Evolutionary conservation across 1,284 basidiomycete species (phyloP).

Genomic region (Sporisorium iseilematis-ciliati): DNA sequence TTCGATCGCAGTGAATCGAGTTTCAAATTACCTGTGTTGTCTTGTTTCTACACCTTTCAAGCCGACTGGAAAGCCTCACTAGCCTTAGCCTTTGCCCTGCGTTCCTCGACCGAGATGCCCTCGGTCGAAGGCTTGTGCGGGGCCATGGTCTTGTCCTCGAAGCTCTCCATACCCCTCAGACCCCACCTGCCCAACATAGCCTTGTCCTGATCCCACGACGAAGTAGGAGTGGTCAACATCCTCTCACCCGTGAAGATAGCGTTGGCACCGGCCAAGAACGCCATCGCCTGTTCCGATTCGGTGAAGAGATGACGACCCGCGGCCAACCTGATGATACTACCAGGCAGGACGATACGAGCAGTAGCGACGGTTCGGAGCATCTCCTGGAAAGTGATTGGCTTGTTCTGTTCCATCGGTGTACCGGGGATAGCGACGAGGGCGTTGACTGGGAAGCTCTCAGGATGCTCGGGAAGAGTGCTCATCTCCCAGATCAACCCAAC

Average conservation of each 20-base stretch:
- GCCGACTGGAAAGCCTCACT: slow-evolving; percentile 45
- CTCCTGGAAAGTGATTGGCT: slow-evolving; percentile 77
- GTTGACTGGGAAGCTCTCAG: slow-evolving; percentile 98
- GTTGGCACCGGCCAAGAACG: slow-evolving; percentile 98
- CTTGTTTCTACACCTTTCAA: slow-evolving; percentile 5
- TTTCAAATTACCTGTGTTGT: too few species aligned
- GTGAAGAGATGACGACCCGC: slow-evolving; percentile 90
- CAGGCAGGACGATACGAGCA: slow-evolving; percentile 88
- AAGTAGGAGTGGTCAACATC: slow-evolving; percentile 93
- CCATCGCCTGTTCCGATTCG: slow-evolving; percentile 96
- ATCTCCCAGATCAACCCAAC: slow-evolving; percentile 96
- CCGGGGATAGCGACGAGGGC: slow-evolving; percentile 80
- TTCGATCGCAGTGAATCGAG: too few species aligned
- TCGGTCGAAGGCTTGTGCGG: slow-evolving; percentile 38
- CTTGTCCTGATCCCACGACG: slow-evolving; percentile 80
- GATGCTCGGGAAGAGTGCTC: slow-evolving; percentile 88
- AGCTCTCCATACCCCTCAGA: slow-evolving; percentile 88
- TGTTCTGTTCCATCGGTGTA: slow-evolving; percentile 75
- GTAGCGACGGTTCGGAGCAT: slow-evolving; percentile 94
- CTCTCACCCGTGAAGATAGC: slow-evolving; percentile 97
- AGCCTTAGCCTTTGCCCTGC: slow-evolving; percentile 44
- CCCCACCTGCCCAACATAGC: slow-evolving; percentile 94
- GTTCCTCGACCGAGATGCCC: slow-evolving; percentile 30
- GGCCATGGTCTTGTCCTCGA: slow-evolving; percentile 65
- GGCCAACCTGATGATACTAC: slow-evolving; percentile 92